These are phyloP conservation scores for Daldinia concentrica DNA, from an alignment of 495 filamentous ascomycete genomes.

Conservation along the genomic window DNA sequence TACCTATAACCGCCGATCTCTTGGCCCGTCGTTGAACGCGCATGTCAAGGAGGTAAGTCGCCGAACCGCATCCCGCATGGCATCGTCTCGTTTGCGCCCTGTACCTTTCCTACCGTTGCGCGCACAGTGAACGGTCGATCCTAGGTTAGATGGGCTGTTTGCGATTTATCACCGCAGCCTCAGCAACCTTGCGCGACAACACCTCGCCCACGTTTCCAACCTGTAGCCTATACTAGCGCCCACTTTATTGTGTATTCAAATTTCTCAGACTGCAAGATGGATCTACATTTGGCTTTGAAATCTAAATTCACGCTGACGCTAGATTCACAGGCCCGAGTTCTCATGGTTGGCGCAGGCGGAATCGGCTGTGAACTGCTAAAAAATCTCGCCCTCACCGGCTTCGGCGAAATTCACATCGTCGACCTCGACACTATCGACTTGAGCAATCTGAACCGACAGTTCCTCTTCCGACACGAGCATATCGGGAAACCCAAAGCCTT, in stretches of 20 bases:
- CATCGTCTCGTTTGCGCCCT: constrained; percentile 24
- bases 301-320: constrained; percentile 43
- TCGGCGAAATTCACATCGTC: constrained; percentile 94
- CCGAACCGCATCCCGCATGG: constrained; percentile 26
- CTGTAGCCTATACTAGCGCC: background rate
- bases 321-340: constrained; percentile 74
- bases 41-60: constrained; percentile 58
- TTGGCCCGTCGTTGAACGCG: constrained; percentile 54
- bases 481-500: constrained; percentile 97
- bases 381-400: constrained; percentile 92
- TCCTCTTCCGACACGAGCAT: constrained; percentile 95
- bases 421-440: constrained; percentile 98
- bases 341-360: constrained; percentile 95
- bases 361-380: constrained; percentile 98
- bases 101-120: constrained; percentile 15
- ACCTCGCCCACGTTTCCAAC: constrained; percentile 8
- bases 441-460: constrained; percentile 97
- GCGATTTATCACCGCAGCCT: constrained; percentile 15
- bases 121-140: constrained; percentile 21
- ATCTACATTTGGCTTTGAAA: constrained; percentile 4
- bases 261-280: constrained; percentile 27
- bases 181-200: constrained; percentile 21
- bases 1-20: constrained; percentile 53
- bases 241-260: background rate
- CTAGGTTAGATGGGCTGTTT: constrained; percentile 15